Evolutionary conservation across 306 rosid genomes (phyloP).

Genomic region (Glycine latifolia): DNA sequence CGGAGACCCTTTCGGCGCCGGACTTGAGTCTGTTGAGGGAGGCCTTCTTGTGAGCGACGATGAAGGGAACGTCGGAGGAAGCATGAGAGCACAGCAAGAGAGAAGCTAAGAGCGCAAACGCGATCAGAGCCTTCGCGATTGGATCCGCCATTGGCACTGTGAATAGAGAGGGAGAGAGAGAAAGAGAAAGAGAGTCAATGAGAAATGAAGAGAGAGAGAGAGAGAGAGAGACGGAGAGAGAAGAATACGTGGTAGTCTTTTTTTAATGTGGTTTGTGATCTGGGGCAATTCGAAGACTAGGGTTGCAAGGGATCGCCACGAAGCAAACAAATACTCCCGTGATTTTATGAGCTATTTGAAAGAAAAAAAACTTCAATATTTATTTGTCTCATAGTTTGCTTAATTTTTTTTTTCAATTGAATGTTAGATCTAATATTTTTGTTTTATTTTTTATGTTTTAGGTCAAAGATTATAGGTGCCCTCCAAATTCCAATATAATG

Average conservation of each 20-base stretch:
- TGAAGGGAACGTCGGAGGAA: slow-evolving; percentile 84
- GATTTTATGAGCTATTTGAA: not conserved
- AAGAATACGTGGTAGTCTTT: slow-evolving; percentile 33
- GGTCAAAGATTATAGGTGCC: no score
- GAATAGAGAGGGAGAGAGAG: slow-evolving; percentile 8
- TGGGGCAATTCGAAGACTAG: not conserved
- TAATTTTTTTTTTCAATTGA: no score
- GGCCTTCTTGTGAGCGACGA: slow-evolving; percentile 95
- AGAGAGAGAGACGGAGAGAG: slow-evolving; percentile 5
- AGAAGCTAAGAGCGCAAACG: slow-evolving; percentile 50
- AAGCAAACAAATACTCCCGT: slow-evolving; percentile 8
- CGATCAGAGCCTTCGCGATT: slow-evolving; percentile 51
- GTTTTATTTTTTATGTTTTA: no score
- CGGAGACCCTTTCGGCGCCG: slow-evolving; percentile 87
- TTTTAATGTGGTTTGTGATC: slow-evolving; percentile 9
- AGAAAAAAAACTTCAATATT: no score
- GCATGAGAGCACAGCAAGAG: slow-evolving; percentile 61
- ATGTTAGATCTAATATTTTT: no score
- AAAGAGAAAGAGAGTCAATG: slow-evolving; percentile 30
- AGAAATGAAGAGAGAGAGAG: not conserved
- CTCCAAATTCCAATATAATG: no score
- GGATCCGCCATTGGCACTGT: slow-evolving; percentile 63
- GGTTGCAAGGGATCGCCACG: slow-evolving; percentile 7
- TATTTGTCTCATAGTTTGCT: no score
- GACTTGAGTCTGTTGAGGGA: slow-evolving; percentile 87